These are phyloP conservation scores for Eimeria acervulina DNA, from an alignment of 169 alveolate genomes.

Conservation along the genomic window DNA sequence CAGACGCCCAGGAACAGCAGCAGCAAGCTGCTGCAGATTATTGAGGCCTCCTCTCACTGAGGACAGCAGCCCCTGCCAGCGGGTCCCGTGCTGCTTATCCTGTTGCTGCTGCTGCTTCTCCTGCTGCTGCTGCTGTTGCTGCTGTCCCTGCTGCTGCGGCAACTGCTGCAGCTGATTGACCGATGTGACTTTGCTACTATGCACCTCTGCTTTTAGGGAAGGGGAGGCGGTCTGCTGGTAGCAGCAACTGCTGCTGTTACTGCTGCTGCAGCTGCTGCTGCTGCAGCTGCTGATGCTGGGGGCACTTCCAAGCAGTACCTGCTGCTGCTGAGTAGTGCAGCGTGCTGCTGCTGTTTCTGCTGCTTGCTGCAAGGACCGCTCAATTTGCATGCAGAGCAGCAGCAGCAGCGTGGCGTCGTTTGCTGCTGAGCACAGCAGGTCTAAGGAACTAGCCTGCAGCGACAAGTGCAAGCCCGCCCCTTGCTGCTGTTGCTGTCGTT, in stretches of 20 bases:
- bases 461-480: not conserved
- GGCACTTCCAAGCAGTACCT: not conserved
- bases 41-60: too few species aligned
- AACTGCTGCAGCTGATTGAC: not conserved
- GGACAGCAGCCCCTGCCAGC: too few species aligned
- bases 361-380: not conserved
- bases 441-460: not conserved
- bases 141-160: not conserved
- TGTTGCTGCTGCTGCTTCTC: too few species aligned
- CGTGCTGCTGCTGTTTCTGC: slow-evolving; percentile 27
- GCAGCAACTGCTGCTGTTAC: slow-evolving; percentile 44
- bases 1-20: slow-evolving; percentile 29
- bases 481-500: not conserved
- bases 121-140: too few species aligned
- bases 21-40: not conserved
- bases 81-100: too few species aligned
- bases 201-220: not conserved
- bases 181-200: not conserved
- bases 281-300: too few species aligned
- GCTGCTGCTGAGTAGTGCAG: slow-evolving; percentile 6
- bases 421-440: slow-evolving; percentile 1
- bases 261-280: slow-evolving; percentile 11
- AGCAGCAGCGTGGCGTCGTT: slow-evolving; percentile 36
- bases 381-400: slow-evolving; percentile 56
- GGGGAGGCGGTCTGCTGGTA: not conserved